Conservation (phyloP, 139 green algal species). For the Tetradesmus obliquus region DNA sequence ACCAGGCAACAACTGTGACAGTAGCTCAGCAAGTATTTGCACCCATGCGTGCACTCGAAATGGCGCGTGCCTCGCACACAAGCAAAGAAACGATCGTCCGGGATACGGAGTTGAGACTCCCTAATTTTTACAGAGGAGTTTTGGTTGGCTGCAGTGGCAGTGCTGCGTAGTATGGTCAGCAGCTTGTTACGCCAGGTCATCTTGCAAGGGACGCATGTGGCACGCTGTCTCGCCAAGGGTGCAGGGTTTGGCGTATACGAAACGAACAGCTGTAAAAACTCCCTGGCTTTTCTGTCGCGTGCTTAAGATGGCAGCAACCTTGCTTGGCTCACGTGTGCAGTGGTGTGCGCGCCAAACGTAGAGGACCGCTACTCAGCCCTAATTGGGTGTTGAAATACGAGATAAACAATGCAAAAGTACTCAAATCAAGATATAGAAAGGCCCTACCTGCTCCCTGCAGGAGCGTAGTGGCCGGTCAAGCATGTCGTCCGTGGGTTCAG, state of each 20-base stretch:
- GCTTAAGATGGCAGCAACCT: too few relatives aligned
- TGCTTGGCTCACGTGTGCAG: neutral
- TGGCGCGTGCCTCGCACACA: too few relatives aligned
- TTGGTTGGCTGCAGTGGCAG: too few relatives aligned
- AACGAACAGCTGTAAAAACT: neutral
- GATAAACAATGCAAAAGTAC: neutral
- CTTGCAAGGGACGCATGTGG: neutral
- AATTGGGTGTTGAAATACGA: neutral
- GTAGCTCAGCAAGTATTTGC: too few relatives aligned
- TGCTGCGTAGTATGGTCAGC: neutral
- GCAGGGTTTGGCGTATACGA: neutral
- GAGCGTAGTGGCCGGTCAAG: neutral
- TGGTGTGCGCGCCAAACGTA: neutral
- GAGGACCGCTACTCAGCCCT: neutral
- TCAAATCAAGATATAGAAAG: neutral
- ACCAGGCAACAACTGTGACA: too few relatives aligned
- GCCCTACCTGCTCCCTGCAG: neutral
- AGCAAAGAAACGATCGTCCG: too few relatives aligned
- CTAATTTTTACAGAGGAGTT: too few relatives aligned
- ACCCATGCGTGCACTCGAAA: too few relatives aligned
- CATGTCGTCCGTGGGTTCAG: neutral
- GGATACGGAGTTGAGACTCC: too few relatives aligned
- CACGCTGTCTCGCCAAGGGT: neutral
- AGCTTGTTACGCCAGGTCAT: neutral
- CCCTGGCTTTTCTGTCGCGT: neutral